These are phyloP conservation scores for Ettlia oleoabundans DNA, from an alignment of 139 green algal genomes.

Conservation along the genomic window DNA sequence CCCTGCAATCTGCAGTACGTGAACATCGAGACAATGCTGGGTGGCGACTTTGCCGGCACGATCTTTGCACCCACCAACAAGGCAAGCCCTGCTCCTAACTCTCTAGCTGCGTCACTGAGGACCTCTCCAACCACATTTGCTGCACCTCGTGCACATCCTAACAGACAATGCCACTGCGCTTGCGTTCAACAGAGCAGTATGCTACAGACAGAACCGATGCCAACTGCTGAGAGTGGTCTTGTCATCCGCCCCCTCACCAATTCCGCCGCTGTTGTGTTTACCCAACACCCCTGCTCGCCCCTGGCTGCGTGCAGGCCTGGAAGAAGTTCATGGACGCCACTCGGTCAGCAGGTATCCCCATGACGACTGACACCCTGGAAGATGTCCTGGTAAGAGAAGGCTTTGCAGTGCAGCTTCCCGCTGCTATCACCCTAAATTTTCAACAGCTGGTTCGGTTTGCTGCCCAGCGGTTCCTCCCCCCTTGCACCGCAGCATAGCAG, in stretches of 20 bases:
- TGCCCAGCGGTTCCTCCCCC: too few species aligned
- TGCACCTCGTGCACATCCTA: too few species aligned
- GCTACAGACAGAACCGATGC: too few species aligned
- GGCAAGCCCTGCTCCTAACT: background rate
- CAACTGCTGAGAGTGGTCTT: too few species aligned
- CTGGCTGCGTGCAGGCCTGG: background rate
- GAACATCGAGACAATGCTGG: background rate
- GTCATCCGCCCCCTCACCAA: too few species aligned
- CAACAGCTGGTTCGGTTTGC: too few species aligned
- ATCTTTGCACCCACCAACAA: conserved; percentile 17
- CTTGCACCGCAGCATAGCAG: too few species aligned
- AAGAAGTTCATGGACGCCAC: background rate
- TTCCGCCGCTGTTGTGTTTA: too few species aligned
- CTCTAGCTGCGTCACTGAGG: background rate
- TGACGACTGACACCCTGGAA: background rate
- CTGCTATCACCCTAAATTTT: too few species aligned
- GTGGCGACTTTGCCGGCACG: background rate
- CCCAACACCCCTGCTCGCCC: background rate
- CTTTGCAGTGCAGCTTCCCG: too few species aligned
- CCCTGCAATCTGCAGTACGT: conserved; percentile 6
- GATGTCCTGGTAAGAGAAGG: conserved; percentile 24
- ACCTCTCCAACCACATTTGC: background rate
- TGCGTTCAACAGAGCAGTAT: too few species aligned
- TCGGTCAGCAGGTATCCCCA: background rate
- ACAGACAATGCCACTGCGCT: too few species aligned